A percentile compares a stretch with the other conserved stretches of the same genome.
phyloP scores from a whole-genome alignment of 1,284 basidiomycete species.

The Cutaneotrichosporon cavernicola region DNA sequence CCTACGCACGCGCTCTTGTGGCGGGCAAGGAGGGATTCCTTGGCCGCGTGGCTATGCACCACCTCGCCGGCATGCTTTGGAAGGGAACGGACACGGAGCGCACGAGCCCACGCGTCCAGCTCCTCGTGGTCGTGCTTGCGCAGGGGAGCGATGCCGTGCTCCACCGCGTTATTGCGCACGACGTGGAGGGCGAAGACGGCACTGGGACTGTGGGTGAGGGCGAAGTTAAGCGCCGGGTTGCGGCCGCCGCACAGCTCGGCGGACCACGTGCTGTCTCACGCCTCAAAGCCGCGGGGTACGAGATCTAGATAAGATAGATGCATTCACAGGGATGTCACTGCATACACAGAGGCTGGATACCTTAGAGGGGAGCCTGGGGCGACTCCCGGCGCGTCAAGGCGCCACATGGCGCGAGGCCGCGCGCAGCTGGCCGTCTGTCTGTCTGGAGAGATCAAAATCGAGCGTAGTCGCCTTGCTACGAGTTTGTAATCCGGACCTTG shows the following conservation, averaged over 20 bases:
- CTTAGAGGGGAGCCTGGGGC: neutral
- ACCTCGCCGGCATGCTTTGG: slow-evolving; percentile 76
- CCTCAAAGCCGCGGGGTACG: slow-evolving; percentile 10
- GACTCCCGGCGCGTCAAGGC: neutral
- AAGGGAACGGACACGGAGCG: slow-evolving; percentile 30
- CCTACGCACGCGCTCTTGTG: slow-evolving; percentile 53
- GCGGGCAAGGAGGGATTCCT: slow-evolving; percentile 58
- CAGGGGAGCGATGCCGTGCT: slow-evolving; percentile 14
- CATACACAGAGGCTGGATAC: slow-evolving; percentile 3
- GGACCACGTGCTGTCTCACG: slow-evolving; percentile 15
- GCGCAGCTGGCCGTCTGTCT: slow-evolving; percentile 1
- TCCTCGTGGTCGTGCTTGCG: slow-evolving; percentile 20
- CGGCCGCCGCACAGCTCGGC: slow-evolving; percentile 3
- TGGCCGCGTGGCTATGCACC: slow-evolving; percentile 71
- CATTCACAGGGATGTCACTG: neutral
- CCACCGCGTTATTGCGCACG: slow-evolving; percentile 9
- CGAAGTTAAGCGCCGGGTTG: slow-evolving; percentile 5
- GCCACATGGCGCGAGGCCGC: neutral
- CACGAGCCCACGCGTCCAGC: slow-evolving; percentile 13
- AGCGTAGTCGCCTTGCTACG: slow-evolving; percentile 10
- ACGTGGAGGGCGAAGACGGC: neutral
- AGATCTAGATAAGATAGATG: neutral
- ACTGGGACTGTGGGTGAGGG: neutral
- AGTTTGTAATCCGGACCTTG: slow-evolving; percentile 36
- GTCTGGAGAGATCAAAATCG: neutral